Evolutionary conservation across 805 yeast genomes (phyloP).

Genomic region (Barnettozyma populi): DNA sequence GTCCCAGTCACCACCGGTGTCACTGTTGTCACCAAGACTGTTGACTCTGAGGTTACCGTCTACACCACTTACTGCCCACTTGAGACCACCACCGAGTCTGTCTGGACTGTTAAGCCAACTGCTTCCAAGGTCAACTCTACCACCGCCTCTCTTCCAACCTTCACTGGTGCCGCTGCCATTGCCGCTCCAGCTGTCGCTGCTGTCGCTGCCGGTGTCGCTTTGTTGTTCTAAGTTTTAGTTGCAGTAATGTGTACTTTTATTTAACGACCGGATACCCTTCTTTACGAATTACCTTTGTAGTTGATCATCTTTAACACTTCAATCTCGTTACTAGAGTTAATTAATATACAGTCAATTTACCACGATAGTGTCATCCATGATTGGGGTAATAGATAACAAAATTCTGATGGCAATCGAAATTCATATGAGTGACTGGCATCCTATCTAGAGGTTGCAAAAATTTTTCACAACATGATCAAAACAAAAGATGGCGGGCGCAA

Average conservation of each 20-base stretch:
- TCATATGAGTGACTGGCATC: too few species aligned
- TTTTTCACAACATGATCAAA: too few species aligned
- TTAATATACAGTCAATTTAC: too few species aligned
- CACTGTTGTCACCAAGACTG: slow-evolving; percentile 11
- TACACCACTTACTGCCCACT: slow-evolving; percentile 16
- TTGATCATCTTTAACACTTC: too few species aligned
- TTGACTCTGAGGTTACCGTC: slow-evolving; percentile 7
- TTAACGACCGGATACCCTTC: background rate
- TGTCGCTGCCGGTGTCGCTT: slow-evolving; percentile 45
- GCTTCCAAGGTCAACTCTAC: slow-evolving; percentile 17
- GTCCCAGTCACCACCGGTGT: slow-evolving; percentile 15
- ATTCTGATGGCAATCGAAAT: too few species aligned
- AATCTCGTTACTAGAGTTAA: too few species aligned
- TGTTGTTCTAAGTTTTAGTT: slow-evolving; percentile 35
- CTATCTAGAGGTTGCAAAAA: background rate
- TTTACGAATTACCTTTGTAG: background rate
- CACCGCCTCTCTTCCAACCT: slow-evolving; percentile 26
- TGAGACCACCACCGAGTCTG: slow-evolving; percentile 5
- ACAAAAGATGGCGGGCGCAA: too few species aligned
- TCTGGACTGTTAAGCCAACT: slow-evolving; percentile 1
- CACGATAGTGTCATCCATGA: too few species aligned
- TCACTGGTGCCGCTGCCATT: slow-evolving; percentile 40
- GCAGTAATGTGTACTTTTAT: slow-evolving; percentile 5
- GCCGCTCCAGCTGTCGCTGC: slow-evolving; percentile 45
- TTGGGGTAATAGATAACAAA: too few species aligned